Conservation (phyloP, 2,329 filamentous ascomycete genomes). For the Pseudocercospora fijiensis region DNA sequence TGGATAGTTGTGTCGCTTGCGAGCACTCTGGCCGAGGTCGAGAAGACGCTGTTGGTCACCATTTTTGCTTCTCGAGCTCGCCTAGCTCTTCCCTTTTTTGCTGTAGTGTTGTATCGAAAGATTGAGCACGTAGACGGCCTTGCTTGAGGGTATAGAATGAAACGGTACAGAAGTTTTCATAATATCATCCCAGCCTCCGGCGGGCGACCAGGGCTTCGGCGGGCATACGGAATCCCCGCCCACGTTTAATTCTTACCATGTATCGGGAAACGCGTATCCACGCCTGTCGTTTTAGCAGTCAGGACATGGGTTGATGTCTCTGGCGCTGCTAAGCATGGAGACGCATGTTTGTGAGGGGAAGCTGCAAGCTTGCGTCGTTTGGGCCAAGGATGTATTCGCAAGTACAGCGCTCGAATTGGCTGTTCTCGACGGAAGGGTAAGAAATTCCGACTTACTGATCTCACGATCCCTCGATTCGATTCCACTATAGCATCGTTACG, state of each 20-base stretch:
- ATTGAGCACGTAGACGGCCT: not conserved
- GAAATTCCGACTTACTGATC: conserved; percentile 5
- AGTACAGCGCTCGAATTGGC: not conserved
- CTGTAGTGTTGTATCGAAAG: not conserved
- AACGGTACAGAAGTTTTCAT: not conserved
- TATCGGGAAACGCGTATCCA: conserved; percentile 1
- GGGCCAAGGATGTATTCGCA: not conserved
- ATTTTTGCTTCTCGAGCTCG: not conserved
- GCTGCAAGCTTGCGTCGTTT: conserved; percentile 14
- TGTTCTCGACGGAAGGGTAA: not conserved
- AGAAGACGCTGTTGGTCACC: conserved; percentile 1
- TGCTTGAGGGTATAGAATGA: not conserved
- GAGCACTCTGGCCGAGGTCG: not conserved
- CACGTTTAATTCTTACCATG: conserved; percentile 7
- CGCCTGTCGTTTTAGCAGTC: conserved; percentile 10
- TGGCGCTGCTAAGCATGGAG: conserved; percentile 4
- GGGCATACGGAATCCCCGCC: conserved; percentile 19
- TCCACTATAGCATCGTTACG: not conserved
- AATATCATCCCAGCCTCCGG: not conserved
- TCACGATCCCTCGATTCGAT: conserved; percentile 8
- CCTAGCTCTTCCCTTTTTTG: not conserved
- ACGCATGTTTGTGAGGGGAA: conserved; percentile 17
- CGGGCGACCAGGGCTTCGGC: not conserved
- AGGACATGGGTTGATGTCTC: conserved; percentile 4
- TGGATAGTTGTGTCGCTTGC: conserved; percentile 10